phyloP scores from a whole-genome alignment of 106 monocot genomes.

The Dendrobium huoshanense region DNA sequence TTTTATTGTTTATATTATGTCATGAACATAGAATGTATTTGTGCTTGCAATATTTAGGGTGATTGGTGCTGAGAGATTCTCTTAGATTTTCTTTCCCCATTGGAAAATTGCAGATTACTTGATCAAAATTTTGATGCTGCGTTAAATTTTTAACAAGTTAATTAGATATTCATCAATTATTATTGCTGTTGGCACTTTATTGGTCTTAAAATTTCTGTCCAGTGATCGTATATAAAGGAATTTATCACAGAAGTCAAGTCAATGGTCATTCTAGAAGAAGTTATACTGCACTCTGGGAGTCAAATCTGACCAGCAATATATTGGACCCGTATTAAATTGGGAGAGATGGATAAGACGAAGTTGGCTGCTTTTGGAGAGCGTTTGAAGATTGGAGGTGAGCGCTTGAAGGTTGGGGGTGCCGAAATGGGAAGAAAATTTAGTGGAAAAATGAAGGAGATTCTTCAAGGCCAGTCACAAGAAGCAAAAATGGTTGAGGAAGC shows the following conservation, averaged over 20 bases:
- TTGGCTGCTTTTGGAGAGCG: slow-evolving; percentile 56
- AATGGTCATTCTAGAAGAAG: not conserved
- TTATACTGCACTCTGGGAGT: not conserved
- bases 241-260: not conserved
- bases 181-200: not conserved
- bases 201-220: not conserved
- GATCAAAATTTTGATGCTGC: not conserved
- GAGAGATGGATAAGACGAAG: slow-evolving; percentile 52
- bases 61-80: not conserved
- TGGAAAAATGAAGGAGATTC: slow-evolving; percentile 81
- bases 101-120: not conserved
- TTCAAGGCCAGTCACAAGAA: slow-evolving; percentile 56
- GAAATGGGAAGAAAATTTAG: slow-evolving; percentile 56
- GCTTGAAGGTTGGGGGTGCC: slow-evolving; percentile 48
- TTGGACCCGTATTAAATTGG: not conserved
- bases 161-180: not conserved
- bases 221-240: not conserved
- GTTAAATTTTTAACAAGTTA: not conserved
- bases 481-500: slow-evolving; percentile 82
- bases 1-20: not conserved
- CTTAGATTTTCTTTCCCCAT: not conserved
- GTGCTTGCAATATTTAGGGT: not conserved
- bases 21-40: not conserved
- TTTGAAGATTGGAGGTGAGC: slow-evolving; percentile 59
- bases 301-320: not conserved